Base-by-base conservation (phyloP, 495 filamentous ascomycete genomes). In the Sordaria brevicollis region DNA sequence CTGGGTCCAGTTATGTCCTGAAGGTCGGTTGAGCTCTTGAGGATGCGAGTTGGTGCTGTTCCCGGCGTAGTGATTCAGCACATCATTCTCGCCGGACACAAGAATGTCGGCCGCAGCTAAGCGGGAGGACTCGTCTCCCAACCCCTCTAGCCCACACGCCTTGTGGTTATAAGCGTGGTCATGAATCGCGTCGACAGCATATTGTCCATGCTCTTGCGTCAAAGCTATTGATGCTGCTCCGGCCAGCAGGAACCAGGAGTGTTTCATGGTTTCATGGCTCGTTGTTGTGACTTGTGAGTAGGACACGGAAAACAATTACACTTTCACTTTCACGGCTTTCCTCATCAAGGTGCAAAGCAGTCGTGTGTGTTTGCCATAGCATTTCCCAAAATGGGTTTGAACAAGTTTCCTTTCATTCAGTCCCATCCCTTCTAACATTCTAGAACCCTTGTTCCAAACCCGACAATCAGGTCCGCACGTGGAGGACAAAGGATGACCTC, bases 1-100 rank as follows among this genome's bases (percentile, higher is more conserved):
- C 71, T 74, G 69, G 9, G 74, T 75, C 79, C 79, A 80, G 2
- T 17, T 43, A 38, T 78, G 74, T 11, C 38, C 29, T 65, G 31
- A 1, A 4, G 25, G 21, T 0, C 3, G 4, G 29, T 34, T 31
- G 38, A 21, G 2, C 29, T 41, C 33, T 67, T 67, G 21, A 9
- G 13, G 17, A 9, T 31, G 25, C 19, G n/a, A 34, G 2, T 1
- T 31, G 5, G 25, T 36, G 10, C 3, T 34, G 13, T 67, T 36
- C 17, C 10, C 38, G 39, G 8, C 54, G 17, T 41, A 13, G 21
- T 65, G 25, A 10, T 1, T 36, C 1, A 39, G 19, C 11, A n/a
- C n/a, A 2, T 37, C 70, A 3, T 1, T 43, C 17, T 35, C 66
- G 35, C 39, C 67, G 17, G 6, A 57, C 25, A 0, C 15, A 17